Percentiles rank a stretch among this genome's conserved stretches.
These are phyloP conservation scores for Mycena metata DNA, from an alignment of 768 basidiomycete species.

Conservation along the genomic window DNA sequence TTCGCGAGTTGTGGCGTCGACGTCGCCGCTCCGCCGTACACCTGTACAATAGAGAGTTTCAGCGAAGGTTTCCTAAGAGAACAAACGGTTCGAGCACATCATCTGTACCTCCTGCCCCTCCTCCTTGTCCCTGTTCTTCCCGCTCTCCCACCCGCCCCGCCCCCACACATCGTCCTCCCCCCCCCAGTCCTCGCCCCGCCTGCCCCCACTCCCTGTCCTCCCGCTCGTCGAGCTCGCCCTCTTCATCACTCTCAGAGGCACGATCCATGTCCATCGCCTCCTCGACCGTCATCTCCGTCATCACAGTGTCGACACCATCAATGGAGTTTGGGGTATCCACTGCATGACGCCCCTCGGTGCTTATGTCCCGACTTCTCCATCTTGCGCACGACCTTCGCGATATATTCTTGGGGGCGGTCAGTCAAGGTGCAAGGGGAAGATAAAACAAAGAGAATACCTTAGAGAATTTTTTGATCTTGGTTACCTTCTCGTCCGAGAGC, in stretches of 20 bases:
- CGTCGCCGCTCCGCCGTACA: too few species aligned
- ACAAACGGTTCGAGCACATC: too few species aligned
- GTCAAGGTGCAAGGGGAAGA: neutral
- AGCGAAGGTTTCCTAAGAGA: too few species aligned
- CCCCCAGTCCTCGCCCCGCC: too few species aligned
- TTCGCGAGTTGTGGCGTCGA: too few species aligned
- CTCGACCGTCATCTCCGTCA: slow-evolving; percentile 55
- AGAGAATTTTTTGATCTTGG: slow-evolving; percentile 90
- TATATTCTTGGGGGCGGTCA: slow-evolving; percentile 76
- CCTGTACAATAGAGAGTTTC: too few species aligned
- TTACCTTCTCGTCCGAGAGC: slow-evolving; percentile 87
- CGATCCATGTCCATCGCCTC: slow-evolving; percentile 61
- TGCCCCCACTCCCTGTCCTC: slow-evolving; percentile 34
- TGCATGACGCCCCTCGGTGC: slow-evolving; percentile 46
- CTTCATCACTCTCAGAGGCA: slow-evolving; percentile 51
- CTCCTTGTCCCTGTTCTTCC: too few species aligned
- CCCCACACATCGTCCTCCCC: too few species aligned
- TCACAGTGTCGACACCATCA: slow-evolving; percentile 51
- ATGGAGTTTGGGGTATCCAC: slow-evolving; percentile 57
- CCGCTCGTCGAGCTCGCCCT: slow-evolving; percentile 45
- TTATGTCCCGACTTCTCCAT: slow-evolving; percentile 65
- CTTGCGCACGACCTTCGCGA: slow-evolving; percentile 81
- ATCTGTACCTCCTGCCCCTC: too few species aligned
- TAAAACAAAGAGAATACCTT: slow-evolving; percentile 12
- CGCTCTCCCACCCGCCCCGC: too few species aligned